Percentiles rank a stretch among this genome's conserved stretches.
phyloP scores from a whole-genome alignment of 441 rosid species.

The Brassica hybrid region DNA sequence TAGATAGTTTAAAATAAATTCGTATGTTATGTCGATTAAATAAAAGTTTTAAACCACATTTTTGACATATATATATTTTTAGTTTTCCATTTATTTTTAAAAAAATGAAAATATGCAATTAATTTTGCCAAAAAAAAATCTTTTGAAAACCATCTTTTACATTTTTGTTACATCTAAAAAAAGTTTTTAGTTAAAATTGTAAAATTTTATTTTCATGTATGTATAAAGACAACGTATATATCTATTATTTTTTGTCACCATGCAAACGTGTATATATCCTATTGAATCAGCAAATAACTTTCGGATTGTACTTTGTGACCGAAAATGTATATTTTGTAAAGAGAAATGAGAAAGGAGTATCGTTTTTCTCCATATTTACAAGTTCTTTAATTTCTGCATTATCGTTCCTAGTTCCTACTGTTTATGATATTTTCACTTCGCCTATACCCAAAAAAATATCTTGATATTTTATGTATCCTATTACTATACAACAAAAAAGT shows the following conservation, averaged over 20 bases:
- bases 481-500: background rate
- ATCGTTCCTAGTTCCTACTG: background rate
- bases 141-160: background rate
- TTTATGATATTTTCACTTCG: slow-evolving; percentile 28
- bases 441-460: slow-evolving; percentile 1
- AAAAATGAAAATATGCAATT: background rate
- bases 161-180: background rate
- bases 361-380: slow-evolving; percentile 7
- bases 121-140: background rate
- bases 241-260: background rate
- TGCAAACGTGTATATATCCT: background rate
- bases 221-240: background rate
- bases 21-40: background rate
- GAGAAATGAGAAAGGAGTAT: slow-evolving; percentile 27
- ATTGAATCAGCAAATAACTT: background rate
- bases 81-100: background rate
- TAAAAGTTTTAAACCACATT: background rate
- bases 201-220: background rate
- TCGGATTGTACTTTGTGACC: background rate
- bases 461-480: slow-evolving; percentile 6
- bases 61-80: background rate
- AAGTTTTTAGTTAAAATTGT: background rate
- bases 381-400: slow-evolving; percentile 1
- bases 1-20: background rate
- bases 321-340: slow-evolving; percentile 15